Conservation (phyloP, 371 early-diverging fungal genomes). For the Syncephalastrum sp. region DNA sequence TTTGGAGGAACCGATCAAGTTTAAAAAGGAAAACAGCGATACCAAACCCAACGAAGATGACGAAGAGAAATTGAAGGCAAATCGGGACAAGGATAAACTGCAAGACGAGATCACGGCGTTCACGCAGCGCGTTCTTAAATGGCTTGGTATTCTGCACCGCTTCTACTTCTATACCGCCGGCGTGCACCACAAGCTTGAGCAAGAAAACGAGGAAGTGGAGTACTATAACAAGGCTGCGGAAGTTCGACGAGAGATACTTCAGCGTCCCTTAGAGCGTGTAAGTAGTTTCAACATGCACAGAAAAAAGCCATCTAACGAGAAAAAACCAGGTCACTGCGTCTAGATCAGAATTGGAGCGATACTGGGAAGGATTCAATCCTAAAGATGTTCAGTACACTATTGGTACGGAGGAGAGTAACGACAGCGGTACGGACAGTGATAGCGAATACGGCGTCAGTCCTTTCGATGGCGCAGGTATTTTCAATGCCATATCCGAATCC, state of each 20-base stretch:
- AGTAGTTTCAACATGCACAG: not conserved
- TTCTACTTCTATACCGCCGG: conserved; percentile 62
- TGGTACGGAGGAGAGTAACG: not conserved
- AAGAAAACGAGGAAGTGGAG: conserved; percentile 30
- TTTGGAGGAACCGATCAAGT: no score
- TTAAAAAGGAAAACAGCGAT: no score
- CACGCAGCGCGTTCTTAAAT: conserved; percentile 12
- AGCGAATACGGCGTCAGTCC: not conserved
- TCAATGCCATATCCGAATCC: conserved; percentile 17
- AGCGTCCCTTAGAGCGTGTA: conserved; percentile 25
- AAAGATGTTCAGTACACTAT: not conserved
- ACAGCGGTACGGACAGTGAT: not conserved
- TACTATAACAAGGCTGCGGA: conserved; percentile 52
- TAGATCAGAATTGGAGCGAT: not conserved
- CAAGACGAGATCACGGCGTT: conserved; percentile 1
- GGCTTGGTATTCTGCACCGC: conserved; percentile 59
- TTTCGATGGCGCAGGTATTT: conserved; percentile 21
- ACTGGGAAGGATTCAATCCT: no score
- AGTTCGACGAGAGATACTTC: conserved; percentile 41
- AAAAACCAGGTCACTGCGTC: conserved; percentile 3
- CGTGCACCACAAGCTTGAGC: conserved; percentile 40
- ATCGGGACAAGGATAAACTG: not conserved
- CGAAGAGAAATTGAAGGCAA: conserved; percentile 1
- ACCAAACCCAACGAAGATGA: conserved; percentile 12
- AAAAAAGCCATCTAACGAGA: not conserved